These are phyloP conservation scores for Raddia distichophylla DNA, from an alignment of 176 grass and related monocot species.

Conservation along the genomic window DNA sequence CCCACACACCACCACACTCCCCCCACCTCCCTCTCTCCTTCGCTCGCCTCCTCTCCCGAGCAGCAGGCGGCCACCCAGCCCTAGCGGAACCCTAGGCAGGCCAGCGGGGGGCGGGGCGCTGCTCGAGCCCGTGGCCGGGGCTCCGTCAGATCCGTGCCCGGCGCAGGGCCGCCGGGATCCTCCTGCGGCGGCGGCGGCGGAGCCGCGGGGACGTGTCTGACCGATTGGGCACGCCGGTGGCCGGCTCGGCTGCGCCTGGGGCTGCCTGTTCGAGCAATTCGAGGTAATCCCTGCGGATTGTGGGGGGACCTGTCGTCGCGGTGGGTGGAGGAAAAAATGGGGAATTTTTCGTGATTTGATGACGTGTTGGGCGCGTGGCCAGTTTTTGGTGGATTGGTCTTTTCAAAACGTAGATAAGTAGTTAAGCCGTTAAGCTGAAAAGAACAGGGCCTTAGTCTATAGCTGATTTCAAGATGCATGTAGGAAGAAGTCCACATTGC, in stretches of 20 bases:
- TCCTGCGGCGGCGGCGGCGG: neutral
- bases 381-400: too few relatives aligned
- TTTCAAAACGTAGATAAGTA: too few relatives aligned
- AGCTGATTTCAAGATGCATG: too few relatives aligned
- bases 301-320: neutral
- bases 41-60: constrained; percentile 8
- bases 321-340: neutral
- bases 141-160: constrained; percentile 22
- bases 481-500: too few relatives aligned
- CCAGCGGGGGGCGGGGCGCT: neutral
- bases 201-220: neutral
- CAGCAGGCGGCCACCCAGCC: constrained; percentile 6
- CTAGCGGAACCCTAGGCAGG: neutral
- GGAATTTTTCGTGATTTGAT: constrained; percentile 31
- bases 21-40: neutral
- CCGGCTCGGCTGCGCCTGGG: neutral
- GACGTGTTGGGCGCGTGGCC: neutral
- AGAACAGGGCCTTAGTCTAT: too few relatives aligned
- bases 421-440: too few relatives aligned
- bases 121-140: neutral
- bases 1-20: too few relatives aligned
- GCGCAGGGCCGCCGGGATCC: neutral
- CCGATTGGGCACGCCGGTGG: neutral
- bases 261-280: neutral
- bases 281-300: constrained; percentile 37